Percentiles rank a stretch among this genome's conserved stretches.
These are phyloP conservation scores for Phallus indusiatus DNA, from an alignment of 768 basidiomycete species.

Conservation along the genomic window DNA sequence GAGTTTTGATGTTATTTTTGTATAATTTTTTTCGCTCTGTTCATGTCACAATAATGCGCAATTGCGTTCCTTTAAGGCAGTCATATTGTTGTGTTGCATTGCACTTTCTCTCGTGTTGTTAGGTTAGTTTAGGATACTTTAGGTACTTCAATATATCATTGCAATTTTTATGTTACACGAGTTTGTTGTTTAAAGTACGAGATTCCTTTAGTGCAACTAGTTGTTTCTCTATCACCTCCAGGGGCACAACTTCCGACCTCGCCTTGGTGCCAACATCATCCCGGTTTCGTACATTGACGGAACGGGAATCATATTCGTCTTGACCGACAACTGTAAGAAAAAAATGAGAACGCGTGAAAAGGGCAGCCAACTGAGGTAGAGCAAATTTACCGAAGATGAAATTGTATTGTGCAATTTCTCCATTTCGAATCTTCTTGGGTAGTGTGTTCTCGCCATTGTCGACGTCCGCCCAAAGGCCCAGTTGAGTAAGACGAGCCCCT, in stretches of 20 bases:
- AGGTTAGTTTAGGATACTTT: not conserved
- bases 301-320: constrained; percentile 74
- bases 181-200: constrained; percentile 43
- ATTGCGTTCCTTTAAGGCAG: not conserved
- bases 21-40: not conserved
- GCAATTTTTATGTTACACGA: constrained; percentile 21
- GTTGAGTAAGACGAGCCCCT: constrained; percentile 49
- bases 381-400: constrained; percentile 77
- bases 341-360: constrained; percentile 6
- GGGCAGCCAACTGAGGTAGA: not conserved
- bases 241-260: constrained; percentile 60
- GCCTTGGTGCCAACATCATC: constrained; percentile 87
- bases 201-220: constrained; percentile 61
- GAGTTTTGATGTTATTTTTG: constrained; percentile 57
- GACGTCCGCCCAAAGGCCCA: constrained; percentile 82
- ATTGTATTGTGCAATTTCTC: constrained; percentile 95
- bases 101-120: no score
- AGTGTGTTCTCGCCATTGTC: constrained; percentile 90
- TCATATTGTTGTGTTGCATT: no score
- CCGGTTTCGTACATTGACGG: constrained; percentile 93
- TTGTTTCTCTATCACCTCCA: constrained; percentile 64
- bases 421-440: constrained; percentile 95
- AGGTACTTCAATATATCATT: not conserved
- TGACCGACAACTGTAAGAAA: constrained; percentile 75
- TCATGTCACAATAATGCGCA: no score